These are phyloP conservation scores for Phytopythium sindhum DNA, from an alignment of 352 stramenopile species.

Conservation along the genomic window DNA sequence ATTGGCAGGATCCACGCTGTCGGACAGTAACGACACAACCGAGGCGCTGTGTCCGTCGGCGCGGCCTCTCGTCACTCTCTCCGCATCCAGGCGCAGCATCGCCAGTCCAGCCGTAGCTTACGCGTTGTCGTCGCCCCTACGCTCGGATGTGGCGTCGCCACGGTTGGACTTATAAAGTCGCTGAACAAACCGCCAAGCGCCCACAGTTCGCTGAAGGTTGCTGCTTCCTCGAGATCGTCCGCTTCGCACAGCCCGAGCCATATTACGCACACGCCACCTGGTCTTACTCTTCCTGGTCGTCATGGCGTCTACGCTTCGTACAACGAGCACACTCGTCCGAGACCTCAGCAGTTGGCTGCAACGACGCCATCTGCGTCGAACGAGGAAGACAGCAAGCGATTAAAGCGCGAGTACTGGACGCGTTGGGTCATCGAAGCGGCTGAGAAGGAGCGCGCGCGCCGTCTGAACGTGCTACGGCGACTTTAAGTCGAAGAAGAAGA, in stretches of 20 bases:
- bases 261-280: neutral
- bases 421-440: slow-evolving; percentile 78
- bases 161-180: neutral
- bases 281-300: neutral
- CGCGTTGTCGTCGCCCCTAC: neutral
- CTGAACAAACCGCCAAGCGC: neutral
- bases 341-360: neutral
- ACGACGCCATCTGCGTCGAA: neutral
- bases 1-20: neutral
- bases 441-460: slow-evolving; percentile 69
- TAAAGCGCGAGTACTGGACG: slow-evolving; percentile 74
- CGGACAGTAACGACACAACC: neutral
- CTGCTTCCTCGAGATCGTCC: neutral
- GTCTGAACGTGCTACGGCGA: slow-evolving; percentile 61
- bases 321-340: neutral
- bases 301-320: neutral
- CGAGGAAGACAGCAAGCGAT: slow-evolving; percentile 5
- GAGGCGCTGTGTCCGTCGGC: neutral
- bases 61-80: neutral
- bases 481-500: slow-evolving; percentile 74
- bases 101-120: neutral
- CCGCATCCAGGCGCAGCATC: neutral
- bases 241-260: too few species aligned
- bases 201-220: neutral
- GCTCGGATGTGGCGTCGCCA: neutral